A percentile compares a stretch with the other conserved stretches of the same genome.
These are phyloP conservation scores for Aspergillus mulundensis DNA, from an alignment of 495 filamentous ascomycete genomes.

Conservation along the genomic window DNA sequence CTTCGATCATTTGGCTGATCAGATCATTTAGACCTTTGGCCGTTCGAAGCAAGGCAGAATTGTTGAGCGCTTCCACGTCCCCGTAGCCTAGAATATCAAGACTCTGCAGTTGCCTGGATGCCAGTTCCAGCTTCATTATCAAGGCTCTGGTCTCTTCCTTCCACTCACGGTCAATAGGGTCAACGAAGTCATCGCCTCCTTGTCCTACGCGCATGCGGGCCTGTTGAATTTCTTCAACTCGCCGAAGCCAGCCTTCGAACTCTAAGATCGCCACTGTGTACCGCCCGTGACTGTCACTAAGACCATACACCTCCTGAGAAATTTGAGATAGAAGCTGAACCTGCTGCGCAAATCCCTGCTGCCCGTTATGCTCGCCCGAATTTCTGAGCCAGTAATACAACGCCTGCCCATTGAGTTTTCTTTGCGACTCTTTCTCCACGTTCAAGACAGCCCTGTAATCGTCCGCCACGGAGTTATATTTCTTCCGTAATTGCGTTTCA, in stretches of 20 bases:
- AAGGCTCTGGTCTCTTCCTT: conserved; percentile 36
- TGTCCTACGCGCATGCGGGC: conserved; percentile 8
- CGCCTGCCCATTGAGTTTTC: conserved; percentile 37
- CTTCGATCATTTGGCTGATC: conserved; percentile 38
- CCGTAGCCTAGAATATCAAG: conserved; percentile 37
- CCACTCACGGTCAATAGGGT: conserved; percentile 42
- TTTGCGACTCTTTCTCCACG: conserved; percentile 37
- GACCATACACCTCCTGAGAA: conserved; percentile 39
- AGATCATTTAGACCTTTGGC: conserved; percentile 29
- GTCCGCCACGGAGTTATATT: conserved; percentile 35
- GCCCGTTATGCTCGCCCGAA: conserved; percentile 25
- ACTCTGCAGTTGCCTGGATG: conserved; percentile 32
- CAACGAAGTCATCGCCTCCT: conserved; percentile 30
- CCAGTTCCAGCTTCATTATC: conserved; percentile 38
- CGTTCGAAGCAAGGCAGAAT: conserved; percentile 35
- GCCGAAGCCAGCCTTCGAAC: conserved; percentile 46
- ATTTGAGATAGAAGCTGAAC: conserved; percentile 42
- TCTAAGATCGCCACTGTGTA: conserved; percentile 30
- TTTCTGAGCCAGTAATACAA: conserved; percentile 38
- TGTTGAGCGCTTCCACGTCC: conserved; percentile 25
- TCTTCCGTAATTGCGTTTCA: conserved; percentile 30
- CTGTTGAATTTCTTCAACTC: conserved; percentile 29
- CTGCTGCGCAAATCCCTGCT: conserved; percentile 33
- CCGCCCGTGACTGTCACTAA: conserved; percentile 27
- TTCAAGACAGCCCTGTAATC: conserved; percentile 31